Evolutionary conservation across 306 rosid genomes (phyloP).

Genomic region (Crotalaria pallida): DNA sequence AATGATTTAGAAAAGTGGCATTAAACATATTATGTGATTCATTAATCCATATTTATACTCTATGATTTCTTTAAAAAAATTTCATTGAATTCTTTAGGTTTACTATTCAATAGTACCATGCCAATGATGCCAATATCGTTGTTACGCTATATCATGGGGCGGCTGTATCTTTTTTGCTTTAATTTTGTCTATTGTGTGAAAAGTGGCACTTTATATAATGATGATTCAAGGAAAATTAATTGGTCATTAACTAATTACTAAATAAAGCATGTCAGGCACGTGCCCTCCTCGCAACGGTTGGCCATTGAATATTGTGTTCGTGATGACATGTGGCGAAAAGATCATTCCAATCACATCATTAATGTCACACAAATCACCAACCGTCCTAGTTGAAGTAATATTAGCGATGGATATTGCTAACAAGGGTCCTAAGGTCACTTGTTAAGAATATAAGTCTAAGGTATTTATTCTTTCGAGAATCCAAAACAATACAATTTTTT

Average conservation of each 20-base stretch:
- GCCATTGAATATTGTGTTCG: neutral
- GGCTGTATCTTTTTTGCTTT: constrained; percentile 20
- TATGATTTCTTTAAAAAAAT: neutral
- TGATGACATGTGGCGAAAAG: constrained; percentile 17
- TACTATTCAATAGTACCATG: neutral
- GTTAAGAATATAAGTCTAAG: no score
- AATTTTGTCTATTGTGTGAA: neutral
- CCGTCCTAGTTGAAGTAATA: no score
- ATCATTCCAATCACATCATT: neutral
- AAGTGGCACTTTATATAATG: constrained; percentile 7
- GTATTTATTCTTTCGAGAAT: no score
- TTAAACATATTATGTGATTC: constrained; percentile 14
- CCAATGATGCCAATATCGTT: constrained; percentile 6
- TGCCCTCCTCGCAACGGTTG: constrained; percentile 16
- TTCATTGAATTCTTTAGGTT: neutral
- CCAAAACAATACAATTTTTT: no score
- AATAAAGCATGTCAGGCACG: constrained; percentile 28
- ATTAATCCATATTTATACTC: constrained; percentile 16
- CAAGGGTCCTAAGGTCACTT: no score
- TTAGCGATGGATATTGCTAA: no score
- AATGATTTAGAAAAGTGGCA: constrained; percentile 15
- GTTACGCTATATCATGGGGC: constrained; percentile 32
- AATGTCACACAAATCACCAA: no score
- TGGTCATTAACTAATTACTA: no score
- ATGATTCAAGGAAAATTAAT: no score